Evolutionary conservation across 352 stramenopile species (phyloP).

Genomic region (Aphanomyces invadans): DNA sequence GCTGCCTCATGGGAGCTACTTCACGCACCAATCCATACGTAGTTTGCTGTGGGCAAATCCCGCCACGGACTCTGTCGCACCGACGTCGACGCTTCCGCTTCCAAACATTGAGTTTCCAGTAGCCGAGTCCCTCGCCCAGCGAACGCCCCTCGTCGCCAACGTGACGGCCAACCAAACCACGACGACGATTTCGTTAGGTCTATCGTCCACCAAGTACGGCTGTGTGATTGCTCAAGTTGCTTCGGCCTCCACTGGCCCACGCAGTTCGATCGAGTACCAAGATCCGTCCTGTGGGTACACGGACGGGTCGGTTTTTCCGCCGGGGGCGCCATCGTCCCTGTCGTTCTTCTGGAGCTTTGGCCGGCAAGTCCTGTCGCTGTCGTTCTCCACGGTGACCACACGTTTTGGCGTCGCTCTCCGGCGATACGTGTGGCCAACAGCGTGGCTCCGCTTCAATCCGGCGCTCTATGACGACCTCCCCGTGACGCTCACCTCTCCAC

Average conservation of each 20-base stretch:
- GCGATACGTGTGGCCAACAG: not conserved
- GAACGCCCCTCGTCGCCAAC: constrained; percentile 3
- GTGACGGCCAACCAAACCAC: constrained; percentile 7
- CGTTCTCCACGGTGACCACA: not conserved
- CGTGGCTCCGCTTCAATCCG: not conserved
- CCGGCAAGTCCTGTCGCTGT: not conserved
- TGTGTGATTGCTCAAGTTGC: constrained; percentile 6
- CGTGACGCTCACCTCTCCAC: not conserved
- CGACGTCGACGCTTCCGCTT: constrained; percentile 6
- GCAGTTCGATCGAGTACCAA: not conserved
- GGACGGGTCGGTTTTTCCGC: constrained; percentile 14
- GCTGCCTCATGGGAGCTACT: constrained; percentile 1
- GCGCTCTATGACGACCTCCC: constrained; percentile 20
- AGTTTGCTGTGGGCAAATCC: constrained; percentile 5
- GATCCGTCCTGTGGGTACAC: constrained; percentile 1
- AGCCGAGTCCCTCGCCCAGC: not conserved
- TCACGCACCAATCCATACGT: constrained; percentile 1
- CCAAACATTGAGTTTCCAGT: constrained; percentile 10
- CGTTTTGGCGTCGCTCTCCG: constrained; percentile 10
- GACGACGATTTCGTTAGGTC: not conserved
- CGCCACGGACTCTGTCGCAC: not conserved
- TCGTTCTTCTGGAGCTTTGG: constrained; percentile 7
- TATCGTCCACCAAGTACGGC: not conserved
- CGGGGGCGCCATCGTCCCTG: not conserved
- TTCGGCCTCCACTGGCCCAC: not conserved